These are phyloP conservation scores for Lactarius sp. DNA, from an alignment of 768 basidiomycete species.

Conservation along the genomic window DNA sequence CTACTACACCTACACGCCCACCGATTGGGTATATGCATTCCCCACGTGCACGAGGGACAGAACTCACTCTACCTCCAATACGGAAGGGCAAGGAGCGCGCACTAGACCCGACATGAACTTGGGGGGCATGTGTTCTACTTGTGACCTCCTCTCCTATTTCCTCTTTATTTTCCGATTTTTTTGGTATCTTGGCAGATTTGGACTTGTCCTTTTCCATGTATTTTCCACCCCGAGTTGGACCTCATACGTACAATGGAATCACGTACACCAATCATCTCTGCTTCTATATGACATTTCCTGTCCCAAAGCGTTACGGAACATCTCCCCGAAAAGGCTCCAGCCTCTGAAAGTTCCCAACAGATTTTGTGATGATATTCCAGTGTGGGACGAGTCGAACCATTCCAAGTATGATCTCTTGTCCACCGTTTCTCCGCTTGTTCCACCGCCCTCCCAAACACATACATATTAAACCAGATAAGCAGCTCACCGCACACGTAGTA, in stretches of 20 bases:
- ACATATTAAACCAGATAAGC: background rate
- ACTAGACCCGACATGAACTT: constrained; percentile 18
- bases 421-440: background rate
- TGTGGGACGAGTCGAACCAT: background rate
- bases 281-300: background rate
- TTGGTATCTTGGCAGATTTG: constrained; percentile 8
- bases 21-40: constrained; percentile 23
- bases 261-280: background rate
- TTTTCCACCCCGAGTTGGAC: background rate
- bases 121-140: background rate
- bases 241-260: background rate
- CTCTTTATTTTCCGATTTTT: background rate
- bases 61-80: constrained; percentile 39
- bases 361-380: background rate
- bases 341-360: background rate
- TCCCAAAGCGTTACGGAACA: background rate
- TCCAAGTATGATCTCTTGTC: background rate
- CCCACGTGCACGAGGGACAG: constrained; percentile 36
- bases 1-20: constrained; percentile 17
- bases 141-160: background rate
- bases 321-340: background rate
- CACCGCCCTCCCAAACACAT: background rate
- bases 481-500: background rate
- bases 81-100: constrained; percentile 47
- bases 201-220: constrained; percentile 13